Conservation (phyloP, 2,329 filamentous ascomycete species). For the Fonsecaea multimorphosa region DNA sequence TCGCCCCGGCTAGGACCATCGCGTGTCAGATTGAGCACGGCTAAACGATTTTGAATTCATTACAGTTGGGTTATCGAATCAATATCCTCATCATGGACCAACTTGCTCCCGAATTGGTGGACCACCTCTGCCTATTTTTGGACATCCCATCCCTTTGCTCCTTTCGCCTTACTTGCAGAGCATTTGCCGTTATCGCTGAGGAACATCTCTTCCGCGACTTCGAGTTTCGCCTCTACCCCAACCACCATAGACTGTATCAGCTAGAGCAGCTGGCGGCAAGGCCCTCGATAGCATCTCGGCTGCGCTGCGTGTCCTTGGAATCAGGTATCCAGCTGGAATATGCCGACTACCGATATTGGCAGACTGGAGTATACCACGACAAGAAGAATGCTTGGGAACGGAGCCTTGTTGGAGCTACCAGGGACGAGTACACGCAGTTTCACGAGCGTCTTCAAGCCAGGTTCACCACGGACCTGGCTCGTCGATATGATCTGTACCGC, state of each 20-base stretch:
- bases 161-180: constrained; percentile 32
- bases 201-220: constrained; percentile 33
- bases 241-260: constrained; percentile 24
- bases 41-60: neutral
- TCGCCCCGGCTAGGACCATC: neutral
- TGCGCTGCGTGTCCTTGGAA: constrained; percentile 28
- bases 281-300: constrained; percentile 27
- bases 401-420: constrained; percentile 16
- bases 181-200: constrained; percentile 24
- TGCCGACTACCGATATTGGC: constrained; percentile 36
- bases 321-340: constrained; percentile 35
- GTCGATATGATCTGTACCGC: constrained; percentile 32
- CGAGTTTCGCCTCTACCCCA: constrained; percentile 36
- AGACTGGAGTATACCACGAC: constrained; percentile 32
- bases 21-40: neutral
- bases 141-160: constrained; percentile 21
- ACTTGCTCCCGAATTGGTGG: constrained; percentile 30
- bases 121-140: constrained; percentile 29
- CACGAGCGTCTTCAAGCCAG: constrained; percentile 31
- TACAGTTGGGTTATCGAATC: neutral
- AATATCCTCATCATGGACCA: constrained; percentile 24
- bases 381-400: constrained; percentile 26
- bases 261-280: constrained; percentile 28
- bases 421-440: constrained; percentile 28
- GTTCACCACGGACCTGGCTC: constrained; percentile 28